phyloP scores from a whole-genome alignment of 495 filamentous ascomycete genomes.

The Aspergillus kassunensis region DNA sequence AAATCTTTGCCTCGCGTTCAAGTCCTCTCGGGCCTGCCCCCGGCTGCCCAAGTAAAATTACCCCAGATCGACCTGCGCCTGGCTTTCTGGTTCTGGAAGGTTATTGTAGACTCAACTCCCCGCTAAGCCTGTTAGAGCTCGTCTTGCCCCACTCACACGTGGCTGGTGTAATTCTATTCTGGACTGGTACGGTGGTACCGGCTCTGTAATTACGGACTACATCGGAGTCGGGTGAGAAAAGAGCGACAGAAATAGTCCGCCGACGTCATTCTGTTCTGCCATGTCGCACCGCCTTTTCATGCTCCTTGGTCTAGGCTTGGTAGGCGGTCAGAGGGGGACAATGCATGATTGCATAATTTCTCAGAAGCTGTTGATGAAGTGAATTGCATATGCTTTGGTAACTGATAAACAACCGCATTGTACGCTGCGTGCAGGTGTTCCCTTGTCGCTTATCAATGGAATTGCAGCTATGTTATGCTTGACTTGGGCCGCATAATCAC shows the following conservation, averaged over 20 bases:
- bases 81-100: no score
- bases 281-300: constrained; percentile 3
- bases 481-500: background rate
- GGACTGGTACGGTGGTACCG: background rate
- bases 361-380: background rate
- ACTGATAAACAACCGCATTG: no score
- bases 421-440: no score
- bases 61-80: constrained; percentile 12
- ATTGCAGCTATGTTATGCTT: background rate
- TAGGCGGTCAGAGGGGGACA: background rate
- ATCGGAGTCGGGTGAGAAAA: background rate
- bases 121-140: background rate
- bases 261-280: constrained; percentile 3
- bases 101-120: background rate
- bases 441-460: background rate
- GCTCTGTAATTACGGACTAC: background rate
- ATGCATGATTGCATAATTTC: background rate
- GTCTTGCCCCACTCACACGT: constrained; percentile 10
- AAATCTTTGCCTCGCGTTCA: no score
- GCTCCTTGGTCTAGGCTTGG: background rate
- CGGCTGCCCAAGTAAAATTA: constrained; percentile 4
- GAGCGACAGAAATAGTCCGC: constrained; percentile 3
- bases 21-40: no score
- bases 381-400: background rate
- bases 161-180: background rate